Evolutionary conservation across 306 rosid species (phyloP).

Genomic region (Citrullus amarus): DNA sequence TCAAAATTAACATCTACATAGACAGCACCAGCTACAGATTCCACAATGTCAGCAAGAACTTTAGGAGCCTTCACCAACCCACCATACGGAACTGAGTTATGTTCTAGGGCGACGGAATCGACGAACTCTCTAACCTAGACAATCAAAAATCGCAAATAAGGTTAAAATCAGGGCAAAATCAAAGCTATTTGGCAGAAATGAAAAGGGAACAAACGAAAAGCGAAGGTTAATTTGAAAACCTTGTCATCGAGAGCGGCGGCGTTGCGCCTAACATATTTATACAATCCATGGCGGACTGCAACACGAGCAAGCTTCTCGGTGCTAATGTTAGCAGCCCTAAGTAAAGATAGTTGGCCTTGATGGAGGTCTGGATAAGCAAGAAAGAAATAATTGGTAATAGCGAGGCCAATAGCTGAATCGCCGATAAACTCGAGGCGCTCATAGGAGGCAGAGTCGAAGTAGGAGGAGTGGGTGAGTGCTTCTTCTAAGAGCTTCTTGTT

Average conservation of each 20-base stretch:
- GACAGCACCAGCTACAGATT: conserved; percentile 65
- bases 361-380: conserved; percentile 31
- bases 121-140: conserved; percentile 40
- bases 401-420: conserved; percentile 44
- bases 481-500: conserved; percentile 48
- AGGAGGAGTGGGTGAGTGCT: conserved; percentile 67
- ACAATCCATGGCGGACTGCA: conserved; percentile 38
- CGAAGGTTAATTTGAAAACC: conserved; percentile 7
- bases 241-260: conserved; percentile 18
- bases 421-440: conserved; percentile 72
- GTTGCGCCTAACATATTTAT: conserved; percentile 29
- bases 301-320: conserved; percentile 84
- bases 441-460: conserved; percentile 16
- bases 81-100: conserved; percentile 24
- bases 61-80: conserved; percentile 72
- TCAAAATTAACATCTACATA: conserved; percentile 47
- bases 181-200: neutral
- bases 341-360: conserved; percentile 40
- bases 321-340: conserved; percentile 61
- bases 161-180: neutral
- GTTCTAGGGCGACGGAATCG: conserved; percentile 29
- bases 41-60: conserved; percentile 78
- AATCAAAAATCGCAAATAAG: neutral
- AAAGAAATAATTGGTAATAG: conserved; percentile 33
- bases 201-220: neutral